phyloP scores from a whole-genome alignment of 768 basidiomycete species.

The Lentinula guzmanii region DNA sequence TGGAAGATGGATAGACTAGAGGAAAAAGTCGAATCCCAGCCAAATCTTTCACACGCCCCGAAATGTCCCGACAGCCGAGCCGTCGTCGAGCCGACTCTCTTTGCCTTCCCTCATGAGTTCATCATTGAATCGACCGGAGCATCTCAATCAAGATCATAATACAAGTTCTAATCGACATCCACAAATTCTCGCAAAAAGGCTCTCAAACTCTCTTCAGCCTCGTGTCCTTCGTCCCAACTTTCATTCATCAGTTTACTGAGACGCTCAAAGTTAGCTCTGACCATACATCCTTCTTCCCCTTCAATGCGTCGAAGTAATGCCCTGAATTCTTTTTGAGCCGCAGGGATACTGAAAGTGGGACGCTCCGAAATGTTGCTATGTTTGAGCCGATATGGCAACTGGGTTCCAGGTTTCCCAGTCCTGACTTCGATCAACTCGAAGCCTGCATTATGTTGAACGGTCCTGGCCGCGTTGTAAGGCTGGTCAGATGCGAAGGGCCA shows the following conservation, averaged over 20 bases:
- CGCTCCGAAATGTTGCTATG: background rate
- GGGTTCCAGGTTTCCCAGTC: background rate
- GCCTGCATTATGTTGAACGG: background rate
- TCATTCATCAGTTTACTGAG: background rate
- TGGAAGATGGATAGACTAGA: too few species aligned
- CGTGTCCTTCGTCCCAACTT: background rate
- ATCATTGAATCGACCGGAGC: too few species aligned
- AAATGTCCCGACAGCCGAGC: too few species aligned
- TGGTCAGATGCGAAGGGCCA: conserved; percentile 3
- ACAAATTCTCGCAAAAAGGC: background rate
- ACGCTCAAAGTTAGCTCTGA: background rate
- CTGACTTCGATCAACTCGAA: conserved; percentile 5
- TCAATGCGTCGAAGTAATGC: background rate
- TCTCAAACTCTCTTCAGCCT: background rate
- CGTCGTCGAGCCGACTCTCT: too few species aligned
- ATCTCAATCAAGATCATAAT: too few species aligned
- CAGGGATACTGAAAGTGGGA: background rate
- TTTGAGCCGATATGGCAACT: background rate
- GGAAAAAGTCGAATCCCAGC: too few species aligned
- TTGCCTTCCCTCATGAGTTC: too few species aligned
- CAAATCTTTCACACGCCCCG: too few species aligned
- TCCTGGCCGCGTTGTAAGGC: conserved; percentile 3
- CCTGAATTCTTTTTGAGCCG: background rate
- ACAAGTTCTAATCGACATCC: background rate
- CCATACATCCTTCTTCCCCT: background rate